Evolutionary conservation across 352 stramenopile genomes (phyloP).

Genomic region (Peronospora destructor): DNA sequence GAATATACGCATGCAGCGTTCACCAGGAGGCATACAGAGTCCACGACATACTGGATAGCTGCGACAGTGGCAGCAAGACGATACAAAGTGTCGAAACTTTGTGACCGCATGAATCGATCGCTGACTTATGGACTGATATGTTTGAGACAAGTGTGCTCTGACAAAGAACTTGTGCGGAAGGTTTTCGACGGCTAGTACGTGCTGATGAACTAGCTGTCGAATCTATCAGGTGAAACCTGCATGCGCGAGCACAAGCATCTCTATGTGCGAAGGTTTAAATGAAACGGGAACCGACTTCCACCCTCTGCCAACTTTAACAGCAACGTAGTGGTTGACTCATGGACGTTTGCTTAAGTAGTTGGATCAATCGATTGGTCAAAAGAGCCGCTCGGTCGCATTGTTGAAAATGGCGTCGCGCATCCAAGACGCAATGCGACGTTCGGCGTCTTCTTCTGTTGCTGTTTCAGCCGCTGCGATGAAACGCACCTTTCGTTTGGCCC

Average conservation of each 20-base stretch:
- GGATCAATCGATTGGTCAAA: not conserved
- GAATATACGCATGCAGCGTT: constrained; percentile 14
- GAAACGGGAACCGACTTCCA: no score
- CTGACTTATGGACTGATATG: constrained; percentile 6
- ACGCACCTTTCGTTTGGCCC: constrained; percentile 44
- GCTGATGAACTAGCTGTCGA: not conserved
- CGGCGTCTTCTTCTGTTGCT: constrained; percentile 1
- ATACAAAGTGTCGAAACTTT: constrained; percentile 20
- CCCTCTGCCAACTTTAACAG: not conserved
- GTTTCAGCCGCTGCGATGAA: constrained; percentile 15
- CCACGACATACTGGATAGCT: constrained; percentile 27
- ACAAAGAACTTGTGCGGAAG: constrained; percentile 2
- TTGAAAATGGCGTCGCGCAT: constrained; percentile 37
- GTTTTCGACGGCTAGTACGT: constrained; percentile 1
- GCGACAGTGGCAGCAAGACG: constrained; percentile 25
- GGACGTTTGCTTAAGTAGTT: no score
- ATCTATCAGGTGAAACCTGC: not conserved
- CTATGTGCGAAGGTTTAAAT: no score
- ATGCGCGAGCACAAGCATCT: not conserved
- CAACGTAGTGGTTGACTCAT: not conserved
- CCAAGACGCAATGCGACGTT: constrained; percentile 36
- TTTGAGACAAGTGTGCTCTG: constrained; percentile 12
- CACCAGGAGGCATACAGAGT: constrained; percentile 23
- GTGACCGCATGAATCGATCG: constrained; percentile 2
- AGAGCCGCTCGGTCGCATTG: constrained; percentile 3